phyloP scores from a whole-genome alignment of 768 basidiomycete species.

The Boletus barrowsii region DNA sequence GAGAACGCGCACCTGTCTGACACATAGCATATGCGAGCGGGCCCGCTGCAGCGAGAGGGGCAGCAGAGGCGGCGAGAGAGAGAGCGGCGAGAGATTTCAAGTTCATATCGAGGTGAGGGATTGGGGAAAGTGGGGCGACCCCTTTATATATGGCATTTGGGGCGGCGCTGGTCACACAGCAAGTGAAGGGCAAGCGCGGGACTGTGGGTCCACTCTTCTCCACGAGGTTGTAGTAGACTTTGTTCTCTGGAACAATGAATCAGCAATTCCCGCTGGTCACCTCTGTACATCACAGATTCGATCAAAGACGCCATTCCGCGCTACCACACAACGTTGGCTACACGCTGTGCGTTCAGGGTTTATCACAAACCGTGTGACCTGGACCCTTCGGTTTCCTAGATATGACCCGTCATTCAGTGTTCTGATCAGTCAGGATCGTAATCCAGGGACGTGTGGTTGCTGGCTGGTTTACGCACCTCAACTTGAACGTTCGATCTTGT shows the following conservation, averaged over 20 bases:
- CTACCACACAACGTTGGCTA: background rate
- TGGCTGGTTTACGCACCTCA: background rate
- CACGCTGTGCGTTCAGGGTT: background rate
- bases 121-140: too few species aligned
- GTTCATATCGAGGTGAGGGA: constrained; percentile 17
- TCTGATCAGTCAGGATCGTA: background rate
- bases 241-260: too few species aligned
- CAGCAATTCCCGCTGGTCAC: too few species aligned
- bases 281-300: too few species aligned
- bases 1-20: constrained; percentile 19
- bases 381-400: too few species aligned
- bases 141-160: background rate
- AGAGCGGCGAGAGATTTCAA: constrained; percentile 19
- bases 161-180: background rate
- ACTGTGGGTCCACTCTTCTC: background rate
- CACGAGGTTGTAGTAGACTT: too few species aligned
- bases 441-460: background rate
- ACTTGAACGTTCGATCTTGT: background rate
- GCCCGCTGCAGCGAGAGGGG: constrained; percentile 14
- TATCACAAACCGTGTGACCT: too few species aligned
- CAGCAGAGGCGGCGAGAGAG: constrained; percentile 12
- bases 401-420: too few species aligned
- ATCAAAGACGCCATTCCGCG: too few species aligned
- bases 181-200: background rate
- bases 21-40: constrained; percentile 19